A percentile compares a stretch with the other conserved stretches of the same genome.
These are phyloP conservation scores for Auxenochlorella protothecoides DNA, from an alignment of 139 green algal species.

Conservation along the genomic window DNA sequence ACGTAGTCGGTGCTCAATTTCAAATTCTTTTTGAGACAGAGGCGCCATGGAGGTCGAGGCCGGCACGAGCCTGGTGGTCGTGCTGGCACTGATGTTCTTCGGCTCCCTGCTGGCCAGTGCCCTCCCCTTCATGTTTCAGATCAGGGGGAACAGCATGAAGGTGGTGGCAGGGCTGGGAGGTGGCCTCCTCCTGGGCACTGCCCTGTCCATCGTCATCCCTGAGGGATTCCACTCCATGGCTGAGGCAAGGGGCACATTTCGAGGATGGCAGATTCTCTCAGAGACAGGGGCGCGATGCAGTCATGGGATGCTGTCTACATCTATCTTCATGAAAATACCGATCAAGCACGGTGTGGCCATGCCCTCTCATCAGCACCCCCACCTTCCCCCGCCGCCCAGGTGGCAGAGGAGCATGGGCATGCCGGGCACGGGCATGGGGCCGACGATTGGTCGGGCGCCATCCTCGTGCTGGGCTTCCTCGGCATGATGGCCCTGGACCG, in stretches of 20 bases:
- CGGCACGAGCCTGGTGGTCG: background rate
- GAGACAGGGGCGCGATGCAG: too few relatives aligned
- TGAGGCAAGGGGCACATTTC: constrained; percentile 1
- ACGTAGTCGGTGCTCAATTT: too few relatives aligned
- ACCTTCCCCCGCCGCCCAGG: background rate
- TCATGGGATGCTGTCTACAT: too few relatives aligned
- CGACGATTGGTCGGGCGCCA: constrained; percentile 22
- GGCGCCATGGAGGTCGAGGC: background rate
- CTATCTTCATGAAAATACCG: too few relatives aligned
- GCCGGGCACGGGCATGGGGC: constrained; percentile 1
- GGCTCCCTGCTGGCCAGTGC: constrained; percentile 13
- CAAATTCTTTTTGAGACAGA: too few relatives aligned
- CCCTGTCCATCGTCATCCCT: constrained; percentile 35
- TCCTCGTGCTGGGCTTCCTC: constrained; percentile 36
- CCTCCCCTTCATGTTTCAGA: constrained; percentile 12
- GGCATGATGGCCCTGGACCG: constrained; percentile 40
- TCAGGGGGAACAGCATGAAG: constrained; percentile 4
- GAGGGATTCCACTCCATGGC: constrained; percentile 39
- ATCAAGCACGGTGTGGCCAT: too few relatives aligned
- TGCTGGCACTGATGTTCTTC: constrained; percentile 29
- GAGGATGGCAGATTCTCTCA: background rate
- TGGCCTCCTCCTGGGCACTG: constrained; percentile 35
- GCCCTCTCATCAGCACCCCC: background rate
- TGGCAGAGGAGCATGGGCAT: constrained; percentile 2
- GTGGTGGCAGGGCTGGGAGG: constrained; percentile 30